Percentiles rank a stretch among this genome's conserved stretches.
These are phyloP conservation scores for Phytophthora sojae DNA, from an alignment of 352 stramenopile species.

Conservation along the genomic window DNA sequence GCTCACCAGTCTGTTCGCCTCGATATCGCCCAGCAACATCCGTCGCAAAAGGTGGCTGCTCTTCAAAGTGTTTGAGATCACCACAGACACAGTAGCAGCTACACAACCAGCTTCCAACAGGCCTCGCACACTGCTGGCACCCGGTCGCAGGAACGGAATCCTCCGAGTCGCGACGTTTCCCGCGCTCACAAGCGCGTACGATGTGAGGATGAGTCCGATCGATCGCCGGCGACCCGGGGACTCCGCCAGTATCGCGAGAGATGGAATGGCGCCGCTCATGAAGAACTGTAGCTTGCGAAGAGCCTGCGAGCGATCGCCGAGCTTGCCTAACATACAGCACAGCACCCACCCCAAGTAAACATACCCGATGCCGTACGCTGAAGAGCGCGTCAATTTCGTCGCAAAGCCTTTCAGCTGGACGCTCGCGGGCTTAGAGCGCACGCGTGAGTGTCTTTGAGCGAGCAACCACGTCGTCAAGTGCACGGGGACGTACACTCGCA, in stretches of 20 bases:
- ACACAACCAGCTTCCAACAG: constrained; percentile 45
- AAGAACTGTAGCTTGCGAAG: constrained; percentile 53
- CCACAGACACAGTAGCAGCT: constrained; percentile 39
- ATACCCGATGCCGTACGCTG: constrained; percentile 12
- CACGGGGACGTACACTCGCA: constrained; percentile 13
- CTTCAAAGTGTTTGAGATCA: constrained; percentile 33
- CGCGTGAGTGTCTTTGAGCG: constrained; percentile 7
- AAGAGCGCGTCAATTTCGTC: constrained; percentile 11
- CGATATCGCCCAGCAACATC: constrained; percentile 30
- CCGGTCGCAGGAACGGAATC: constrained; percentile 38
- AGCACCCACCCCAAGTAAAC: constrained; percentile 21
- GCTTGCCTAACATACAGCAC: constrained; percentile 16
- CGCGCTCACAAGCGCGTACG: constrained; percentile 62
- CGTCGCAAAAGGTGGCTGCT: constrained; percentile 35
- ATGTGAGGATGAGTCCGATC: constrained; percentile 64
- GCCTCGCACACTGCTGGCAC: constrained; percentile 24
- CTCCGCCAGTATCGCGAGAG: constrained; percentile 57
- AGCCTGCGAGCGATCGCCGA: constrained; percentile 8
- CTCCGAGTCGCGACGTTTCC: constrained; percentile 42
- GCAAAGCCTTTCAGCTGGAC: constrained; percentile 15
- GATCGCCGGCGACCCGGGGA: constrained; percentile 46
- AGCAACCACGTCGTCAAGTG: constrained; percentile 21
- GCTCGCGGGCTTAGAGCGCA: constrained; percentile 7
- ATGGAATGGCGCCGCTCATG: constrained; percentile 49
- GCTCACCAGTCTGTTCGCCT: not conserved